Base-by-base conservation (phyloP, 257 asterid species). In the Fraxinus cuspidata region DNA sequence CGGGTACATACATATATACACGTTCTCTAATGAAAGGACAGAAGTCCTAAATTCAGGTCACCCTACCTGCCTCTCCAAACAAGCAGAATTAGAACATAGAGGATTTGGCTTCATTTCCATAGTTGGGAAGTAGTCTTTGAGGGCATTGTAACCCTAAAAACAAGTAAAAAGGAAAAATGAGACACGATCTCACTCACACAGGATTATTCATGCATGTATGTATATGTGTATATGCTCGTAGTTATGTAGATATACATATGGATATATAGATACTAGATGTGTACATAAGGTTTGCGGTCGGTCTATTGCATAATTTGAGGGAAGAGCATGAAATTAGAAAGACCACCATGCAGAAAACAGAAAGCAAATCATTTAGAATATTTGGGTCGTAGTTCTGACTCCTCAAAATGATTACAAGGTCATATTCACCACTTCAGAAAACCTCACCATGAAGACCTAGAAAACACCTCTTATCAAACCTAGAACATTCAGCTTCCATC, bases 31-130 rank as follows among this genome's bases (percentile, higher is more conserved):
- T 19, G 27, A 79, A 56, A 40, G 9, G 69, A 19, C 3, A 32
- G 67, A 68, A 79, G 58, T 71, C 71, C 56, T 76, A 67, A 49
- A 72, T 73, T 37, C 2, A 53, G 80, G 34, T 73, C 32, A 69
- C 42, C 23, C 77, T 80, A 93, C 99, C 97, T 96, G 99, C 88
- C 98, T 86, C 82, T 93, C 98, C 88, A 93, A 83, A 83, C 99
- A 96, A 80, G 97, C 93, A 83, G 97, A 86, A 78, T 96, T 96
- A 58, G 97, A 93, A 81, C 99, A 96, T 77, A 93, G 98, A 78
- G 96, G 90, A 71, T 96, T 96, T 70, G 99, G 99, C 86, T 93
- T 96, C 98, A 96, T 90, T 88, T 89, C 96, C 98, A 96, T 93
- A 12, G 96, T 91, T 56, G 99, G 99, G 78, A 96, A 96, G 85